These are phyloP conservation scores for Trichoderma orchidacearum DNA, from an alignment of 495 filamentous ascomycete species.

Conservation along the genomic window DNA sequence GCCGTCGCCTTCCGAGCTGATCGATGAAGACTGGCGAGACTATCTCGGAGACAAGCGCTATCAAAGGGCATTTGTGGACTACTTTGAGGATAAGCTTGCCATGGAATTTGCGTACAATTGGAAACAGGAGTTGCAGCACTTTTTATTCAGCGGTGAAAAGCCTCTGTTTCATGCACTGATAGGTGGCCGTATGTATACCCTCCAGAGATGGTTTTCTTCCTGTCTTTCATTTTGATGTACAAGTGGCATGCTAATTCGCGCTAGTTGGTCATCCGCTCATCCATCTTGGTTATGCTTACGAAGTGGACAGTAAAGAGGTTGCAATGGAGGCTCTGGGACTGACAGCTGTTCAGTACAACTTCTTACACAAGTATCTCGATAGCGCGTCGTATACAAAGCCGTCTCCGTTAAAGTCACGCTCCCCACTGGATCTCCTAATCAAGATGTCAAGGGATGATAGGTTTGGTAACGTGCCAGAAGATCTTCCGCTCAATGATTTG, in stretches of 20 bases:
- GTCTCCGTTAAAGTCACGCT: conserved; percentile 34
- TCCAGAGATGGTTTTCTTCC: no score
- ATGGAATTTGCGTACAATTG: conserved; percentile 65
- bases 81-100: conserved; percentile 79
- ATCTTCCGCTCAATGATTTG: conserved; percentile 49
- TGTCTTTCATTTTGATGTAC: conserved; percentile 1
- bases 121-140: conserved; percentile 63
- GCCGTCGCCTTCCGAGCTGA: conserved; percentile 73
- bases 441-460: conserved; percentile 38
- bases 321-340: conserved; percentile 74
- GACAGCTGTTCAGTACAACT: conserved; percentile 55
- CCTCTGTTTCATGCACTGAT: conserved; percentile 71
- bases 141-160: conserved; percentile 58
- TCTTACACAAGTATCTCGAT: conserved; percentile 67
- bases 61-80: conserved; percentile 81
- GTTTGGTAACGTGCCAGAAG: conserved; percentile 46
- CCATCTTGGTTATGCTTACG: conserved; percentile 78
- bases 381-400: conserved; percentile 50
- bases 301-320: conserved; percentile 63
- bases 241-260: background rate
- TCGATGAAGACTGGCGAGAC: conserved; percentile 71
- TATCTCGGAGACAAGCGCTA: conserved; percentile 66
- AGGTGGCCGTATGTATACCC: conserved; percentile 59
- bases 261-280: conserved; percentile 79
- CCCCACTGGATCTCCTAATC: conserved; percentile 52